A percentile compares a stretch with the other conserved stretches of the same genome.
These are phyloP conservation scores for Lyophyllum decastes DNA, from an alignment of 768 basidiomycete genomes.

Conservation along the genomic window DNA sequence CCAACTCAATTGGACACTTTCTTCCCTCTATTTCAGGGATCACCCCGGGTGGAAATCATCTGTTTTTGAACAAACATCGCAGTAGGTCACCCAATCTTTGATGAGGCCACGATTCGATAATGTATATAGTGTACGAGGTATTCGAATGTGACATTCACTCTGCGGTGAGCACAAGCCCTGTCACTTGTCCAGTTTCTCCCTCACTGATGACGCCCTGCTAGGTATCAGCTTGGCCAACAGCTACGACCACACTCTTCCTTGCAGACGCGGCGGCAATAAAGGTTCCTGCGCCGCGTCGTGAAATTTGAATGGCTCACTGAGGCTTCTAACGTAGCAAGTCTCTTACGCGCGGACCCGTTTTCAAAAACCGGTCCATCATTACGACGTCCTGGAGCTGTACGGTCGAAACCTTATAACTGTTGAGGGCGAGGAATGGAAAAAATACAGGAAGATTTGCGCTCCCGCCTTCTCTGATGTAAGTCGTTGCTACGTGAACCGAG, in stretches of 20 bases:
- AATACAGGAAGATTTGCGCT: conserved; percentile 59
- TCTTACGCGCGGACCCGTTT: conserved; percentile 49
- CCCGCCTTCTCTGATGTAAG: conserved; percentile 65
- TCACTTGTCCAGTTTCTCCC: not conserved
- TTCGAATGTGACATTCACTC: conserved; percentile 38
- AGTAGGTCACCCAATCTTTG: conserved; percentile 15
- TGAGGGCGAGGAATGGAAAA: conserved; percentile 68
- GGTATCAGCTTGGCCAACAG: conserved; percentile 27
- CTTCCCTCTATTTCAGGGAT: conserved; percentile 31
- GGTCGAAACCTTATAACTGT: conserved; percentile 66
- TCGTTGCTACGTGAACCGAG: not conserved
- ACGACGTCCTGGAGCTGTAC: conserved; percentile 47
- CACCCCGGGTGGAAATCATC: conserved; percentile 27
- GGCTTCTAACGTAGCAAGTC: conserved; percentile 42
- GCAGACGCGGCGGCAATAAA: conserved; percentile 44
- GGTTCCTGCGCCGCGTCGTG: conserved; percentile 22
- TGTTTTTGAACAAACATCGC: conserved; percentile 31
- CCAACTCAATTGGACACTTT: conserved; percentile 23
- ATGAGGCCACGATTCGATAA: not conserved
- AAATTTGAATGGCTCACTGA: not conserved
- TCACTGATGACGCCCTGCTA: conserved; percentile 4
- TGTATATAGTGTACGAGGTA: conserved; percentile 26
- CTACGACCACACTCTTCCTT: conserved; percentile 24
- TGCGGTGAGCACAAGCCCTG: conserved; percentile 21
- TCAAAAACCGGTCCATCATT: conserved; percentile 54